A percentile compares a stretch with the other conserved stretches of the same genome.
Evolutionary conservation across 2,329 filamentous ascomycete genomes (phyloP).

Genomic region (Cordyceps farinosa): DNA sequence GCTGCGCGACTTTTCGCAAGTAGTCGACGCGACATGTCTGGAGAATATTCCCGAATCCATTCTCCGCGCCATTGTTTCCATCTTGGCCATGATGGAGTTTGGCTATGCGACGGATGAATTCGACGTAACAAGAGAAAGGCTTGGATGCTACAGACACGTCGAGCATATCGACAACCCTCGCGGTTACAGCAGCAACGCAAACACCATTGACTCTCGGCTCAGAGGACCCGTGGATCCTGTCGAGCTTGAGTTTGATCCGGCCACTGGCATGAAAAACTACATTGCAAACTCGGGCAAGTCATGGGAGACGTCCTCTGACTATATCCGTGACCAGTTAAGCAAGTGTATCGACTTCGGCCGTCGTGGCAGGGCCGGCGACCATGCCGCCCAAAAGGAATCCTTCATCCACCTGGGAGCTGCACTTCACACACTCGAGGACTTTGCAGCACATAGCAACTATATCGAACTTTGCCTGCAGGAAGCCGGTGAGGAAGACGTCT

Average conservation of each 20-base stretch:
- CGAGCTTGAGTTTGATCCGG: conserved; percentile 65
- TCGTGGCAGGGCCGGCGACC: conserved; percentile 61
- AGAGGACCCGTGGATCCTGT: conserved; percentile 69
- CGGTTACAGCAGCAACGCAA: conserved; percentile 69
- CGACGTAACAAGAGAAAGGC: conserved; percentile 71
- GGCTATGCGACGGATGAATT: conserved; percentile 76
- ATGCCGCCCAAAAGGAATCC: conserved; percentile 57
- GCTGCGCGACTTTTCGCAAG: conserved; percentile 73
- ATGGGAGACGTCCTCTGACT: conserved; percentile 83
- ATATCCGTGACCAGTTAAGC: conserved; percentile 66
- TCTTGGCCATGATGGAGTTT: conserved; percentile 31
- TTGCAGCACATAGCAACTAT: conserved; percentile 68
- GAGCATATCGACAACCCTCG: conserved; percentile 69
- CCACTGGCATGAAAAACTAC: conserved; percentile 93
- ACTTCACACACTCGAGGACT: conserved; percentile 68
- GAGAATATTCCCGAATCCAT: conserved; percentile 29
- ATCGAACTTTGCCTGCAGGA: conserved; percentile 68
- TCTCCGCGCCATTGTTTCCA: conserved; percentile 29
- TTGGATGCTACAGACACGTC: conserved; percentile 74
- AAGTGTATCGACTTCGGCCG: conserved; percentile 69
- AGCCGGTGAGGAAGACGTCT: conserved; percentile 64
- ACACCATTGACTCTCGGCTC: conserved; percentile 75
- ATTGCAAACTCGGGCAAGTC: conserved; percentile 72
- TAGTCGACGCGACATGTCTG: conserved; percentile 59
- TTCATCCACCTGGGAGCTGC: conserved; percentile 67